A percentile compares a stretch with the other conserved stretches of the same genome.
phyloP scores from a whole-genome alignment of 2,329 filamentous ascomycete species.

The Fusarium redolens region DNA sequence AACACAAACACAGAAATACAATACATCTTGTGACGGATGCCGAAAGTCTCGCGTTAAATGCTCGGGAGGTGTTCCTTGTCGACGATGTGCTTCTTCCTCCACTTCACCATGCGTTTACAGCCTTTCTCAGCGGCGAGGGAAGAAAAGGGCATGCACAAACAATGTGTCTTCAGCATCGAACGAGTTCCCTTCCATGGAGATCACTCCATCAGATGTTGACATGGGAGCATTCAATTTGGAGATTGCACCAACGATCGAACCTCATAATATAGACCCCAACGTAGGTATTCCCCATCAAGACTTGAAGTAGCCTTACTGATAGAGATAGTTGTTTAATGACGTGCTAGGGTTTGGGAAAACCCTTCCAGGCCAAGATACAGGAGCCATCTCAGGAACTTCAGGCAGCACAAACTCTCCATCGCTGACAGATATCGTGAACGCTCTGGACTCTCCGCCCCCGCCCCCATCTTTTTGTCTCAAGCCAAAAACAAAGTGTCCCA shows the following conservation, averaged over 20 bases:
- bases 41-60: conserved; percentile 17
- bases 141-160: neutral
- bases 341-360: neutral
- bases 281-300: neutral
- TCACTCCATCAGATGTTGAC: neutral
- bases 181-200: fast-evolving
- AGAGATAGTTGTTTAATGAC: neutral
- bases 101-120: neutral
- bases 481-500: neutral
- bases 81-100: neutral
- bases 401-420: neutral
- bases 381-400: neutral
- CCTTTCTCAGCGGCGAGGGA: conserved; percentile 4
- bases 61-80: conserved; percentile 2
- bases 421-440: neutral
- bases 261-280: neutral
- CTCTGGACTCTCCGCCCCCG: neutral
- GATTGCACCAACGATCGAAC: fast-evolving
- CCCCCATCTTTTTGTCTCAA: neutral
- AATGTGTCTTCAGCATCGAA: neutral
- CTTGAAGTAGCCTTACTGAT: neutral
- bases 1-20: neutral
- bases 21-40: conserved; percentile 17
- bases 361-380: neutral
- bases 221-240: neutral